Base-by-base conservation (phyloP, 345 rosid genomes). In the Eucalyptus marginata region DNA sequence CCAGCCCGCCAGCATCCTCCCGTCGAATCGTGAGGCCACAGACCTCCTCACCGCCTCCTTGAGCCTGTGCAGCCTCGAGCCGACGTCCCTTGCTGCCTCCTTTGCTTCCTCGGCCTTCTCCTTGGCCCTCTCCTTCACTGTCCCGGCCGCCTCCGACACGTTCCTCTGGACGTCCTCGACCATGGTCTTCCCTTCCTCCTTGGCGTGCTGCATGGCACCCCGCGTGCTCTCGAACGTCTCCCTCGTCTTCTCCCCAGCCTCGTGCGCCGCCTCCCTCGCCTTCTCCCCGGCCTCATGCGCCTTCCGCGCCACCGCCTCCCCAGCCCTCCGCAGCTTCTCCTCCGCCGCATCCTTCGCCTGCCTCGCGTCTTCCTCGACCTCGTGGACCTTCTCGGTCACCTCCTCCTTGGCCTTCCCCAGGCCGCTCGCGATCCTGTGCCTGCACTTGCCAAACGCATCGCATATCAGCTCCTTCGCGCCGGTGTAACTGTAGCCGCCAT, bases 381-480 rank as follows among this genome's bases (percentile, higher is more conserved):
- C 90, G 3, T 86, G 88, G 8, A 88, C 92, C 15, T 46, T 86
- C 18, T 87, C 89, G 18, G 44, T 24, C 18, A 56, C 87, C 87
- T 88, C 92, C 18, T 91, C 96, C 88, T 91, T 95, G 18, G 92
- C 95, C 90, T 88, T 90, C 18, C 93, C 94, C 2, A 94, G 54
- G 13, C 90, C 91, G 50, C 89, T 89, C 1, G 95, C 94, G 16
- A 95, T 89, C 92, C 89, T 92, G 52, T 89, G 93, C 88, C 87
- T 95, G 83, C 98, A 96, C 91, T 93, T 93, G 4, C 96, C 97
- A 20, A 91, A 89, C 2, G 94, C 94, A 86, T 96, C 96, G 36
- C 98, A 95, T 6, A 93, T 87, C 49, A 95, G 91, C 91, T 96
- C 97, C 46, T 91, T 93, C 6, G 94, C 90, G 7, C 90, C 52